Evolutionary conservation across 2,329 filamentous ascomycete species (phyloP), one percentile per base, ranked within the genome.

Genomic region (Diaporthe citriasiana): DNA sequence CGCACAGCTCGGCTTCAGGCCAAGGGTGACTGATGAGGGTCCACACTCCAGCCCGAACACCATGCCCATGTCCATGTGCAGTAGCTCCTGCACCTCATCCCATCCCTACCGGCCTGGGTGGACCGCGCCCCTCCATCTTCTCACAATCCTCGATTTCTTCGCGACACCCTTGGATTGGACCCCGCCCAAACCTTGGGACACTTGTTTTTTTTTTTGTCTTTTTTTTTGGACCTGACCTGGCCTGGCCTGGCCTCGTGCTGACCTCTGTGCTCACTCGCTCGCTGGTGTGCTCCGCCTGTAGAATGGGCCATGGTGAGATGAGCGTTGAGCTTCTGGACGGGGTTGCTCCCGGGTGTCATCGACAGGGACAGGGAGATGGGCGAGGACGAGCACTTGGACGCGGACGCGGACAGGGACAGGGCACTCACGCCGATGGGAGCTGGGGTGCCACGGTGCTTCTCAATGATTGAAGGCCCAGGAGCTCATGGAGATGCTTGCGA

Each of bases 401-500:
- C 17, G 33, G 25, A 30, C 53, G 10, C 5, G 30, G 25, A n/a
- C 57, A 63, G 25, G 59, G 40, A 47, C 59, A 47, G 38, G 40
- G 25, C 59, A 45, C 40, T 2, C 42, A 17, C 47, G 22, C 47
- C 25, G 47, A 50, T 50, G 47, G 47, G 22, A 22, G 47, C 10
- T 25, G 12, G 40, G 40, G 27, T 50, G 42, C 33, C 6, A 13
- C 33, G 40, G 27, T 50, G 42, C 33, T 9, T 17, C 33, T 66
- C 30, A 25, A 40, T 38, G 12, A 35, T 33, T 33, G 17, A 66
- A 66, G 30, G 42, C 38, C 42, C 42, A 47, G 35, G 42, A 51
- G 63, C 63, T 66, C 63, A 38, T 45, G 45, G 45, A 66, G 63
- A 66, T 66, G 63, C 63, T 51, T 66, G 45, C 63, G 60, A 66